Conservation (phyloP, 768 basidiomycete species). For the Tylopilus plumbeoviolaceoides region DNA sequence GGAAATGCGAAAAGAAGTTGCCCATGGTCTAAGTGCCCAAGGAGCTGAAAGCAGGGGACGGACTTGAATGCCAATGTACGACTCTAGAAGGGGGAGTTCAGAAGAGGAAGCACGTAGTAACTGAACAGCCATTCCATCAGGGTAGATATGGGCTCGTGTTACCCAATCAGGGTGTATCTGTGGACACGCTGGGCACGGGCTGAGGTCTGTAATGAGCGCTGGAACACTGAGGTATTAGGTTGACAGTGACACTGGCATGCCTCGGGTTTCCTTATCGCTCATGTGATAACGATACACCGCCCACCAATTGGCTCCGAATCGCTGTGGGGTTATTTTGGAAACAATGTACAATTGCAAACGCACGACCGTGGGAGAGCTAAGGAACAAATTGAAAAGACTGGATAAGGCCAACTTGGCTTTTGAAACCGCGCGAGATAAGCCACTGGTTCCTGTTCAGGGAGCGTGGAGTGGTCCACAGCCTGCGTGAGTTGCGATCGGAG, state of each 20-base stretch:
- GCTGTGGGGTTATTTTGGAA: too few species aligned
- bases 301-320: background rate
- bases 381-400: slow-evolving; percentile 32
- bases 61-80: background rate
- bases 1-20: slow-evolving; percentile 19
- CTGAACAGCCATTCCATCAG: slow-evolving; percentile 6
- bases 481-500: slow-evolving; percentile 73
- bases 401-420: slow-evolving; percentile 62
- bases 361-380: background rate
- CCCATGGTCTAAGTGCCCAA: slow-evolving; percentile 19
- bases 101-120: background rate
- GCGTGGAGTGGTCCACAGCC: slow-evolving; percentile 64
- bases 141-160: slow-evolving; percentile 13
- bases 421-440: slow-evolving; percentile 68
- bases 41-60: slow-evolving; percentile 2
- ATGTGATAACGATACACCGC: slow-evolving; percentile 15
- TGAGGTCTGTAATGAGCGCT: background rate
- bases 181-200: background rate
- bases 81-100: background rate
- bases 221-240: background rate
- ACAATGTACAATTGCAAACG: slow-evolving; percentile 9
- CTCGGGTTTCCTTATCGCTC: background rate
- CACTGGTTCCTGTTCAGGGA: slow-evolving; percentile 67
- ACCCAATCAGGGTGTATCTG: slow-evolving; percentile 12
- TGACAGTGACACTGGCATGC: background rate